Evolutionary conservation across 2,329 filamentous ascomycete genomes (phyloP), one percentile per base, ranked within the genome.

Genomic region (Blastomyces emzantsi): DNA sequence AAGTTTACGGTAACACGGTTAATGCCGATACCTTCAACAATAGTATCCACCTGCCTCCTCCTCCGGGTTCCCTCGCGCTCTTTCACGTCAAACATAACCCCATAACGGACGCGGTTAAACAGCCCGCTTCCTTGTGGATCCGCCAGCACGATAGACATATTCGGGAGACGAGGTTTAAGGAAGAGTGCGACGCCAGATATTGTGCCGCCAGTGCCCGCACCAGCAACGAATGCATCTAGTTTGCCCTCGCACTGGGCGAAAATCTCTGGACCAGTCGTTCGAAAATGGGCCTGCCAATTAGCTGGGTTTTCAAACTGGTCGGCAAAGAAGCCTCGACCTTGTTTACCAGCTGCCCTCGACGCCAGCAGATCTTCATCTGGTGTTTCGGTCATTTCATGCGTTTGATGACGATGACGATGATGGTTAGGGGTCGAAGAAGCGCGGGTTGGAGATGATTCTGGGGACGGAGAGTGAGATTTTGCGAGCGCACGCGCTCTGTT

Each of bases 1-100:
- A 99, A 94, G 75, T 97, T 99, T 62, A 86, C 84, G 0, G 94
- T 99, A n/a, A 96, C 82, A 1, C 94, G 87, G 73, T 96, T 99
- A 75, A 97, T 90, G 1, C 94, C 94, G 67, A 99, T 90, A 1
- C 94, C 94, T 77, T 99, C 95, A 36, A 99, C 91, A 67, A 99
- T 90, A 4, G 89, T 92, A 78, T 99, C 95, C 61, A 99, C 91
- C 77, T 99, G 95, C 70, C 90, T 87, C 64, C 94, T 83, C 59
- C 95, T 83, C 17, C 94, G 82, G 15, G 93, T 97, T 3, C 94
- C 94, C 80, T 99, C 94, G 67, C 84, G 85, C 78, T 99, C 94
- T 39, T 90, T 95, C 0, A 83, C 72, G 65, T 92, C 89, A 77
- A 97, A 99, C 90, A 99, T 96, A 66, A 99, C 94, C 5, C 93